Base-by-base conservation (phyloP, 306 rosid genomes). In the Acacia crassicarpa region DNA sequence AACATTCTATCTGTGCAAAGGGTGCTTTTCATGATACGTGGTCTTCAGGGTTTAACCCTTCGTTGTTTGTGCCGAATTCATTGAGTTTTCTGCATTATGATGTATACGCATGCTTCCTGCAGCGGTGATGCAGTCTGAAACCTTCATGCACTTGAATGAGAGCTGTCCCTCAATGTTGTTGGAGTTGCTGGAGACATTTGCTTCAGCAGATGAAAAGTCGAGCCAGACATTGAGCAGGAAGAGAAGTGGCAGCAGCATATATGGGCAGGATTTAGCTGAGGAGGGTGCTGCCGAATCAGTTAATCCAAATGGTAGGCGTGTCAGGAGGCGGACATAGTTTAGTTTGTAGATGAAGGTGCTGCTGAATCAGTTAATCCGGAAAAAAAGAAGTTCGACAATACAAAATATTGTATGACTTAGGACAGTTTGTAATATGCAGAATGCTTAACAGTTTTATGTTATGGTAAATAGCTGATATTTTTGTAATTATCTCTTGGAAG, bases 121-220 rank as follows among this genome's bases (percentile, higher is more conserved):
- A 95, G 98, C 90, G 74, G 98, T 95, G 56, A 91, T 95, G 98
- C 97, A 89, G 69, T 95, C 98, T 6, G 94, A 93, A 85, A 95
- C 97, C 22, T 94, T 90, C 81, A 75, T 62, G 83, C 91, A 89
- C 77, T 84, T 94, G 82, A 92, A 90, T 76, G 97, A 90, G 87
- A 91, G 91, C 82, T 91, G 96, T 85, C 97, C 97, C 25, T 83
- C 94, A 4, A 87, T 94, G 87, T 86, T 90, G 84, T 81, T 88
- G 59, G 97, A 94, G 91, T 77, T 94, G 82, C 88, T 94, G 83
- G 90, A 90, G 92, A 86, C 94, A 79, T 63, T 63, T 85, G 97
- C 98, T 14, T 85, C 40, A 4, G 69, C 69, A 6, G 69, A 63
- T 63, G 69, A 30, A 30, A 63, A 32, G 41, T 30, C 69, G 62